Evolutionary conservation across 164 flowering plant species (phyloP), one percentile per base, ranked within the genome.

Genomic region (Macadamia tetraphylla): DNA sequence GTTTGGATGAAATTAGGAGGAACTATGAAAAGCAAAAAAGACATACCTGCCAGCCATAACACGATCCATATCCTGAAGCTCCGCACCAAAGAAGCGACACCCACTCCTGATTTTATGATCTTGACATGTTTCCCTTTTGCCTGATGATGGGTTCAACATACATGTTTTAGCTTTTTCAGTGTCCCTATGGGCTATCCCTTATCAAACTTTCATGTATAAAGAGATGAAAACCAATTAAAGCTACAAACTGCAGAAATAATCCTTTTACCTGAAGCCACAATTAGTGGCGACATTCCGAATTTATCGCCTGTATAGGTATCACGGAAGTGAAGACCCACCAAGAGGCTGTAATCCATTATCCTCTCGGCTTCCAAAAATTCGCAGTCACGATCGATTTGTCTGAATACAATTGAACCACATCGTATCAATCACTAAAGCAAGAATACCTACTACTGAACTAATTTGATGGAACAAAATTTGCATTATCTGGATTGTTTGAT

Each of bases 341-440:
- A 75, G 58, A 92, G 86, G 79, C 98, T 92, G 64, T 92, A 92
- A 75, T 92, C 98, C 98, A 92, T 92, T 29, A 92, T 90, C 69
- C 84, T 78, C 70, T 86, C 98, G 0, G 88, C 80, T 74, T 92
- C 98, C 77, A 92, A 81, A 73, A 90, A 92, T 72, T 88, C 85
- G 64, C 96, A 90, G 67, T 92, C 98, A 23, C 84, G 80, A 43
- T 88, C 83, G 42, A 92, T 85, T 86, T 92, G 98, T 69, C 98
- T 92, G 87, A 40, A 13, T 3, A 58, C 7, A 56, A 30, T 56
- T 11, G 18, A 35, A 44, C 30, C 67, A 59, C 69, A 71, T 56
- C 9, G 30, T 49, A 10, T 55, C 12, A 71, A 30, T 43, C 14
- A 42, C 9, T 7, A 49, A 60, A 44, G 53, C 51, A 46, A 46